A percentile compares a stretch with the other conserved stretches of the same genome.
Conservation (phyloP, 2,329 filamentous ascomycete species). For the Helotiales sp. region DNA sequence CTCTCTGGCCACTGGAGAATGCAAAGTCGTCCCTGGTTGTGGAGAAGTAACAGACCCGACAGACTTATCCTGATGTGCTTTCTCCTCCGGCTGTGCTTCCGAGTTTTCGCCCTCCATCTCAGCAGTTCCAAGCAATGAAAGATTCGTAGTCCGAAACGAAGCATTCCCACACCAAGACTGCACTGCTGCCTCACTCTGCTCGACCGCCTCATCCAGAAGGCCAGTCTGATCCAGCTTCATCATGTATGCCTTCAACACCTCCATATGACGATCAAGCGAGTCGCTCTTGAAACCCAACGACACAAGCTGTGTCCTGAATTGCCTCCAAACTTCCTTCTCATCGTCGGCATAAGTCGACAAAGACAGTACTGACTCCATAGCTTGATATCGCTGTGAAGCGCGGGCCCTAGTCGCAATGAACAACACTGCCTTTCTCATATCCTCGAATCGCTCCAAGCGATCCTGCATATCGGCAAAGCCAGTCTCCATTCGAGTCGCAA, state of each 20-base stretch:
- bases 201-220: constrained; percentile 15
- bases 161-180: constrained; percentile 9
- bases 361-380: constrained; percentile 9
- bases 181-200: background rate
- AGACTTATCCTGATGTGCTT: background rate
- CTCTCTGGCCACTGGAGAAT: background rate
- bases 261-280: constrained; percentile 17
- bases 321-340: constrained; percentile 24
- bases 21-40: background rate
- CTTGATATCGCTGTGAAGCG: constrained; percentile 9
- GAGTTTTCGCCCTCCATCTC: background rate
- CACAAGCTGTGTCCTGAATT: constrained; percentile 22
- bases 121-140: constrained; percentile 8
- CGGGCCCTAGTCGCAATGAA: constrained; percentile 17
- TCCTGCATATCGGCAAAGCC: constrained; percentile 4
- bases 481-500: constrained; percentile 14
- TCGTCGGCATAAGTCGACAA: constrained; percentile 23
- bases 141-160: constrained; percentile 7
- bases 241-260: constrained; percentile 25
- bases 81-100: background rate
- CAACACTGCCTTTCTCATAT: constrained; percentile 18
- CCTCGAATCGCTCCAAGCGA: constrained; percentile 20
- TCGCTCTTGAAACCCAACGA: constrained; percentile 20
- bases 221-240: constrained; percentile 24
- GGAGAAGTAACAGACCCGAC: background rate